Evolutionary conservation across 306 rosid species (phyloP), one percentile per base, ranked within the genome.

Genomic region (Fragaria vesca): DNA sequence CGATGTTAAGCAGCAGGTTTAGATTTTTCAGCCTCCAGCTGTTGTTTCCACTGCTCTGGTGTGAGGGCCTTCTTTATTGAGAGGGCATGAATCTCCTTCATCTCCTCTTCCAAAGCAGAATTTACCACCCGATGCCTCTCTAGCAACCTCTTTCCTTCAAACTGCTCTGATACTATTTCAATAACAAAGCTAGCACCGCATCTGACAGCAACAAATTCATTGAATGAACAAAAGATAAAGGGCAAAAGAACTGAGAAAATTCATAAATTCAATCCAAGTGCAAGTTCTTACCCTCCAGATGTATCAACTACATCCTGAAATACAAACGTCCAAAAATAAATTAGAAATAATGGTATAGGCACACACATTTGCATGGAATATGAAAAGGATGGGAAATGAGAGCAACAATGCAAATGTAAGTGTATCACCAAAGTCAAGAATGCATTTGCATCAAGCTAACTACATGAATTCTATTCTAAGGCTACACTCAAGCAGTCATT

Each of bases 91-190:
- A 95, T 92, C 83, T 91, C 61, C 77, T 95, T 95, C 98, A 95
- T 89, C 83, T 92, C 98, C 86, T 87, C 93, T 81, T 81, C 91
- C 75, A 92, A 78, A 46, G 96, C 87, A 48, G 88, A 73, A 86
- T 95, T 95, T 83, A 92, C 96, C 88, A 91, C 81, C 60, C 98
- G 82, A 83, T 94, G 97, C 89, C 98, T 88, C 85, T 92, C 97
- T 32, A 95, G 84, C 80, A 95, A 77, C 79, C 96, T 92, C 84
- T 92, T 92, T 38, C 97, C 97, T 80, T 88, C 97, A 79, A 95
- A 95, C 71, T 88, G 79, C 84, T 86, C 93, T 2, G 97, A 92
- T 50, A 92, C 97, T 20, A 95, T 85, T 83, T 92, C 97, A 4
- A 95, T 40, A 0, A 77, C 84, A 77, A 91, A 91, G 78, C 98